Percentiles rank a stretch among this genome's conserved stretches.
phyloP scores from a whole-genome alignment of 306 rosid genomes.

The Gillenia trifoliata region DNA sequence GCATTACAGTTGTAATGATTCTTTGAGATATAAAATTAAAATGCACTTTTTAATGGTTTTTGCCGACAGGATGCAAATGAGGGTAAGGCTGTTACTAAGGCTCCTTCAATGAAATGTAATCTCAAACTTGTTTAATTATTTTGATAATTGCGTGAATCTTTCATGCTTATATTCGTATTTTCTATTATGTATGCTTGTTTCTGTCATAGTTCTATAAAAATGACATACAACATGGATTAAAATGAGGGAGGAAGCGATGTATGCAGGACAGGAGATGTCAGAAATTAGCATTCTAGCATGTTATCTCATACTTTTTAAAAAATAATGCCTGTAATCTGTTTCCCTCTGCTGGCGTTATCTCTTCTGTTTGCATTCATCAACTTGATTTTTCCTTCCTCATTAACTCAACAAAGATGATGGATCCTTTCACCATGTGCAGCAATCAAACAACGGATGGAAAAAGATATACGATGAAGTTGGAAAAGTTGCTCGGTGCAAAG shows the following conservation, averaged over 20 bases:
- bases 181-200: not conserved
- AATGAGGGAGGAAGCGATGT: not conserved
- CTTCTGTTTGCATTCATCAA: not conserved
- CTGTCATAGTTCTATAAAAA: not conserved
- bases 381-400: not conserved
- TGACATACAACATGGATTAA: slow-evolving; percentile 1
- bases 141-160: not conserved
- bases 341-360: not conserved
- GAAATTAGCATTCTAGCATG: not conserved
- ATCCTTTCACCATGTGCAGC: slow-evolving; percentile 42
- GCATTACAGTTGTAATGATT: slow-evolving; percentile 8
- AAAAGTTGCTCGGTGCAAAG: slow-evolving; percentile 67
- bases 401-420: slow-evolving; percentile 10
- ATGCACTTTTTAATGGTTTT: slow-evolving; percentile 13
- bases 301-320: not conserved
- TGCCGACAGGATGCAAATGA: slow-evolving; percentile 62
- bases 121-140: slow-evolving; percentile 13
- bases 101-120: slow-evolving; percentile 88
- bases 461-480: slow-evolving; percentile 92
- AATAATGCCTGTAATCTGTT: not conserved
- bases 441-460: slow-evolving; percentile 86
- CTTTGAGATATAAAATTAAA: not conserved
- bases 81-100: slow-evolving; percentile 75
- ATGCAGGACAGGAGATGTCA: not conserved
- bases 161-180: not conserved